phyloP scores from a whole-genome alignment of 2,329 filamentous ascomycete species.

The Aspergillus proliferans region DNA sequence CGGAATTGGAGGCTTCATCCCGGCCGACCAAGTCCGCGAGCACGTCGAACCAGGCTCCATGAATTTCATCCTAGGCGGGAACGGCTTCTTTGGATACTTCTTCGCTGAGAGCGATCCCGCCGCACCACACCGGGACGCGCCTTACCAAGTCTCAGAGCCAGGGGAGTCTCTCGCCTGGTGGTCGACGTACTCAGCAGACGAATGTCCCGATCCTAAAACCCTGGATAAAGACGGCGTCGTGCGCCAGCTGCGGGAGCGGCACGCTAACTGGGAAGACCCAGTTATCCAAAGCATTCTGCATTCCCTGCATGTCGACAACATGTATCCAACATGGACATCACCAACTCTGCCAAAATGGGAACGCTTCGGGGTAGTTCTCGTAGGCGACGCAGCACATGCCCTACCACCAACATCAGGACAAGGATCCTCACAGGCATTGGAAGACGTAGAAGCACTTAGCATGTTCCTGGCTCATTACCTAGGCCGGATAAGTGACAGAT shows the following conservation, averaged over 20 bases:
- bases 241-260: constrained; percentile 34
- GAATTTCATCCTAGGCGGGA: constrained; percentile 42
- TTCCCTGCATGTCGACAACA: constrained; percentile 33
- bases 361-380: constrained; percentile 43
- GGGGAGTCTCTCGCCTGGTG: constrained; percentile 39
- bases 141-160: constrained; percentile 21
- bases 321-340: constrained; percentile 47
- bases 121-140: constrained; percentile 17
- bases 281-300: constrained; percentile 38
- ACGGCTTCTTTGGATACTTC: constrained; percentile 48
- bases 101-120: constrained; percentile 22
- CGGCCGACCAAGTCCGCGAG: constrained; percentile 19
- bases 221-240: constrained; percentile 27
- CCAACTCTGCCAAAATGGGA: constrained; percentile 45
- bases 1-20: constrained; percentile 43
- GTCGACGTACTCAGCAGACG: constrained; percentile 37
- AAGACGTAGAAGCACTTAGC: constrained; percentile 47
- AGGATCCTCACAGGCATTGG: constrained; percentile 51
- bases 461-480: constrained; percentile 35
- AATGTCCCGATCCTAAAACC: constrained; percentile 25
- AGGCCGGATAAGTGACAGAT: neutral
- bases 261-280: constrained; percentile 43
- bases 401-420: constrained; percentile 51
- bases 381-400: constrained; percentile 55
- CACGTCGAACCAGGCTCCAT: constrained; percentile 34